Evolutionary conservation across 768 basidiomycete genomes (phyloP).

Genomic region (Collybiopsis confluens): DNA sequence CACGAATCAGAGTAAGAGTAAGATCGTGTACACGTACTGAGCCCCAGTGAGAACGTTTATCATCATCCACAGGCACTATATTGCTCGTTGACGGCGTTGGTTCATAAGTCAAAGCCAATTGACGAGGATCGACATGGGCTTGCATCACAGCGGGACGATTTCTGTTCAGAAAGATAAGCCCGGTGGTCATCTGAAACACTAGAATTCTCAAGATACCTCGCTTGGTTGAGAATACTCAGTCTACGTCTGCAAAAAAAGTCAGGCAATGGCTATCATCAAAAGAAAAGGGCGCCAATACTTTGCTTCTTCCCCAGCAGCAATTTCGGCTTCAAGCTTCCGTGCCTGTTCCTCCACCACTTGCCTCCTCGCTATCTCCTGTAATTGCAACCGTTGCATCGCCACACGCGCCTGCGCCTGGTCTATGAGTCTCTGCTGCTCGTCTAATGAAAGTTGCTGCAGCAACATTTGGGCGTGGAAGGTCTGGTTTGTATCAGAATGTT

Average conservation of each 20-base stretch:
- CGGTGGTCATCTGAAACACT: too few relatives aligned
- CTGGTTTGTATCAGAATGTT: neutral
- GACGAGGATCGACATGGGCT: neutral
- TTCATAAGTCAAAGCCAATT: neutral
- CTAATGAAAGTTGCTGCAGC: neutral
- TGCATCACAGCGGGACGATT: neutral
- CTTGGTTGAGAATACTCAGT: too few relatives aligned
- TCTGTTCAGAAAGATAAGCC: neutral
- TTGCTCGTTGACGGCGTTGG: neutral
- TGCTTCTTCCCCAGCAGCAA: slow-evolving; percentile 3
- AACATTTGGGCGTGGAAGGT: neutral
- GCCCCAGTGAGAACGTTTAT: neutral
- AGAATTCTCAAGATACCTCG: too few relatives aligned
- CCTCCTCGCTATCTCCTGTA: neutral
- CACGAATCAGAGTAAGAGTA: neutral
- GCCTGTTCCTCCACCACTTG: neutral
- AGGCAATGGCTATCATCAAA: too few relatives aligned
- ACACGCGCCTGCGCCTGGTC: neutral
- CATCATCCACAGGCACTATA: neutral
- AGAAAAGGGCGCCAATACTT: neutral
- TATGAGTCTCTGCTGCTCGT: neutral
- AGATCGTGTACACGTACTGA: neutral
- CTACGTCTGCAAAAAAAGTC: too few relatives aligned
- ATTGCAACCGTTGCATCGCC: neutral
- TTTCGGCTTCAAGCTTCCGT: neutral